Evolutionary conservation across 495 filamentous ascomycete genomes (phyloP), one percentile per base, ranked within the genome.

Genomic region (Annulohypoxylon maeteangense): DNA sequence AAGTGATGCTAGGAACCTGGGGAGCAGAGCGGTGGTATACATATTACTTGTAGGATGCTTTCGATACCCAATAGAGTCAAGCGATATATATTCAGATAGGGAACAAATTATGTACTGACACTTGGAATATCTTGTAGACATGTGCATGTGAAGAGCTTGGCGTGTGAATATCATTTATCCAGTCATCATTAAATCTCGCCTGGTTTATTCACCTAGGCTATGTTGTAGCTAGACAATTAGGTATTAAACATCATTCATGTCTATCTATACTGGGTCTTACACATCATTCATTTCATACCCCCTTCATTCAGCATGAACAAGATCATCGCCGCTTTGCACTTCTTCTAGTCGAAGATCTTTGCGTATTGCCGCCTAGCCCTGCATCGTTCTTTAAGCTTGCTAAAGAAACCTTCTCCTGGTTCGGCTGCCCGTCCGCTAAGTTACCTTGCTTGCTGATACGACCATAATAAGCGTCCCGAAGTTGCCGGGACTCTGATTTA

Each of bases 401-500:
- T 12, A 10, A 27, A 4, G 14, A 12, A 12, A 44, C 40, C 47
- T 55, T 58, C 47, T 25, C 42, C 16, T 72, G 65, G n/a, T 10
- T 47, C 22, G 40, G 48, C 20, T 12, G 48, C 22, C 34, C 48
- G 23, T 18, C 32, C 12, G 1, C 23, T n/a, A 29, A 12, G 40
- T 12, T 40, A 18, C 36, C 59, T n/a, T 61, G 51, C 47, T 71
- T 68, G 29, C 55, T 58, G 7, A 85, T 79, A 38, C 73, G 76
- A 20, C 71, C 76, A 53, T 81, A 71, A 6, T 82, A 69, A 6
- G 69, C 62, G 31, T 78, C 75, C 25, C 77, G 71, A 8, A 78
- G 75, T 34, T 74, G 68, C 8, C 62, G 66, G 5, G 80, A 80
- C n/a, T 85, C 82, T 0, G 78, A 73, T 60, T 85, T 83, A 11